Base-by-base conservation (phyloP, 2,329 filamentous ascomycete genomes). In the Diaporthe caulivora region DNA sequence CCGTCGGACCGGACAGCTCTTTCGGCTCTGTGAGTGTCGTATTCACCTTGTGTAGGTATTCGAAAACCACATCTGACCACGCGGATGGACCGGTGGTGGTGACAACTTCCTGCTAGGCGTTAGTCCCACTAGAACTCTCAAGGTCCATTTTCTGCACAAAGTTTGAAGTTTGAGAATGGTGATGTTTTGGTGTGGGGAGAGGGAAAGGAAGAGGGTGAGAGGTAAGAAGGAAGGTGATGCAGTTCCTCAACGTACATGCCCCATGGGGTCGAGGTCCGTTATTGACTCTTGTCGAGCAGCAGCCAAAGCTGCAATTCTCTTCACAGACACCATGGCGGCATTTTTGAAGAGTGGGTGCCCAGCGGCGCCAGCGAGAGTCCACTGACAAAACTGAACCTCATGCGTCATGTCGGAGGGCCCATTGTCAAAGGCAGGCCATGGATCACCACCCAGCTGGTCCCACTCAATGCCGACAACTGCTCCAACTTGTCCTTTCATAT, bases 321-420 rank as follows among this genome's bases (percentile, higher is more conserved):
- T 37, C 10, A 82, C 47, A 13, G 79, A 76, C 10, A 74, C 76
- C 8, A 75, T 73, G 9, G 76, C 76, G 77, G 81, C 80, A 24
- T 69, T 77, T 29, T 44, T 51, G 65, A 82, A 80, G 0, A 82
- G 68, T 0, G 81, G 78, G 47, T 82, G 81, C 0, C 80, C 78
- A 0, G 81, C 80, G 0, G 78, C 79, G 0, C 79, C 79, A 17
- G 80, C 80, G 53, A 83, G 81, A 24, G 81, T 81, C 81, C 81
- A 83, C 69, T 82, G 81, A 72, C 81, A 82, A 58, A 83, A 81
- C 74, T 81, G 80, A 6, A 82, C 73, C 54, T 74, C 76, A 62
- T 81, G 77, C 21, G 76, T 72, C 37, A 81, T 80, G 21, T 81
- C 78, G 29, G 57, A 44, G 37, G 57, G 57, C 37, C 9, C 40